phyloP scores from a whole-genome alignment of 805 yeast genomes.

The Cephaloascus albidus region DNA sequence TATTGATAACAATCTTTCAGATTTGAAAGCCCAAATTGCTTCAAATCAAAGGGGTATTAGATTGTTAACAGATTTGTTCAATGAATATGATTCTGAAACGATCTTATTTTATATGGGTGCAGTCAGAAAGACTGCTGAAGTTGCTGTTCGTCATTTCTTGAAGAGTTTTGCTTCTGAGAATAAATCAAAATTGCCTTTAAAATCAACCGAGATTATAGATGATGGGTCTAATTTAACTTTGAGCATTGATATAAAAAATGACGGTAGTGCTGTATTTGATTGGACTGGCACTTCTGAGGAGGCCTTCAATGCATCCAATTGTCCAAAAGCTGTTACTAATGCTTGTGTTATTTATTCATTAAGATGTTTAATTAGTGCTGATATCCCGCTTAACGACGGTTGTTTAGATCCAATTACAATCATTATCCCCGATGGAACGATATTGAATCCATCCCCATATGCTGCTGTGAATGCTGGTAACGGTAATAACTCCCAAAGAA shows the following conservation, averaged over 20 bases:
- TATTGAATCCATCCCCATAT: neutral
- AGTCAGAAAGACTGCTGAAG: slow-evolving; percentile 71
- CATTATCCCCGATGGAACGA: slow-evolving; percentile 5
- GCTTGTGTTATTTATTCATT: slow-evolving; percentile 10
- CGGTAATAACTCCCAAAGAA: slow-evolving; percentile 12
- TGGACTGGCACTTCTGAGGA: slow-evolving; percentile 22
- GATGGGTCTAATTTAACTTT: slow-evolving; percentile 2
- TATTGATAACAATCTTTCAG: slow-evolving; percentile 22
- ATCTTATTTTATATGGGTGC: slow-evolving; percentile 73
- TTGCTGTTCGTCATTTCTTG: slow-evolving; percentile 43
- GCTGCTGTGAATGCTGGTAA: slow-evolving; percentile 6
- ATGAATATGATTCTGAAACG: slow-evolving; percentile 50
- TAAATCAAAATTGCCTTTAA: slow-evolving; percentile 22
- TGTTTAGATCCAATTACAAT: slow-evolving; percentile 7
- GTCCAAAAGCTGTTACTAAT: slow-evolving; percentile 9
- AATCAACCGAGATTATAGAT: neutral
- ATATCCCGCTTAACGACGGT: slow-evolving; percentile 13
- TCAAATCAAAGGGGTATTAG: slow-evolving; percentile 83
- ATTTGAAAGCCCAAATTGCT: slow-evolving; percentile 77
- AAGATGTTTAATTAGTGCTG: slow-evolving; percentile 10
- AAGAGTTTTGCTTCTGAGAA: slow-evolving; percentile 23
- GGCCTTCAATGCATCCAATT: slow-evolving; percentile 7
- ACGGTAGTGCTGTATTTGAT: slow-evolving; percentile 51
- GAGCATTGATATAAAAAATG: neutral
- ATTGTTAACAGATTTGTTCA: slow-evolving; percentile 48